Conservation (phyloP, 2,329 filamentous ascomycete species). For the Aureobasidium sp. region DNA sequence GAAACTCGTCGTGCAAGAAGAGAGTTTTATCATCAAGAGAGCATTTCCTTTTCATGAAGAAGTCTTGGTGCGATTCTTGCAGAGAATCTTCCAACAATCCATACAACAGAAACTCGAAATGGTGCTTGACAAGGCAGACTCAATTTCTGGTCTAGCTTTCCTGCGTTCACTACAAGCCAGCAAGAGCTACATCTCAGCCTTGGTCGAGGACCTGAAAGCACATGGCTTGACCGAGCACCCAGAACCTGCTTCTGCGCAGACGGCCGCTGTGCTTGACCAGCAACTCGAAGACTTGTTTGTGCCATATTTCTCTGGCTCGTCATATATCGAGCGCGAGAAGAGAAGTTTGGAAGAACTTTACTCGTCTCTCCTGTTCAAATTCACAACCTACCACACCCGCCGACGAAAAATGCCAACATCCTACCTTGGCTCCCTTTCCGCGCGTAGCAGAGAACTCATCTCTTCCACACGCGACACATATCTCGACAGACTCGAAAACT, state of each 20-base stretch:
- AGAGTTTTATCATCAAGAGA: slow-evolving; percentile 92
- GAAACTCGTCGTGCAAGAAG: slow-evolving; percentile 90
- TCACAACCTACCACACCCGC: slow-evolving; percentile 85
- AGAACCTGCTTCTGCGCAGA: slow-evolving; percentile 80
- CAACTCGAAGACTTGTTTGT: slow-evolving; percentile 61
- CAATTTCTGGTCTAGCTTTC: slow-evolving; percentile 86
- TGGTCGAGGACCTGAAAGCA: slow-evolving; percentile 88
- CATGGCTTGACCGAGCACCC: slow-evolving; percentile 95
- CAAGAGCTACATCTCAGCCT: slow-evolving; percentile 73
- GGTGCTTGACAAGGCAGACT: slow-evolving; percentile 89
- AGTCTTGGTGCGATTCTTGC: slow-evolving; percentile 85
- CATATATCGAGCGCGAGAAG: slow-evolving; percentile 60
- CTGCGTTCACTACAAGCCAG: slow-evolving; percentile 85
- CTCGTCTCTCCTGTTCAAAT: slow-evolving; percentile 90
- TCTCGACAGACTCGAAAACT: slow-evolving; percentile 78
- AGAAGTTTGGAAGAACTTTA: slow-evolving; percentile 71
- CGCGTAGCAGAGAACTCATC: slow-evolving; percentile 82
- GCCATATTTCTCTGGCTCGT: slow-evolving; percentile 58
- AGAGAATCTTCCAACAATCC: slow-evolving; percentile 94
- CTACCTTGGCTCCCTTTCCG: slow-evolving; percentile 86
- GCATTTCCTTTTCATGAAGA: slow-evolving; percentile 96
- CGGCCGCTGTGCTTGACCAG: slow-evolving; percentile 62
- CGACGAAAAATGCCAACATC: slow-evolving; percentile 83
- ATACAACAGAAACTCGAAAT: slow-evolving; percentile 94
- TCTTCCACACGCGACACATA: slow-evolving; percentile 86